Evolutionary conservation across 257 asterid genomes (phyloP), one percentile per base, ranked within the genome.

Genomic region (Salvia splendens): DNA sequence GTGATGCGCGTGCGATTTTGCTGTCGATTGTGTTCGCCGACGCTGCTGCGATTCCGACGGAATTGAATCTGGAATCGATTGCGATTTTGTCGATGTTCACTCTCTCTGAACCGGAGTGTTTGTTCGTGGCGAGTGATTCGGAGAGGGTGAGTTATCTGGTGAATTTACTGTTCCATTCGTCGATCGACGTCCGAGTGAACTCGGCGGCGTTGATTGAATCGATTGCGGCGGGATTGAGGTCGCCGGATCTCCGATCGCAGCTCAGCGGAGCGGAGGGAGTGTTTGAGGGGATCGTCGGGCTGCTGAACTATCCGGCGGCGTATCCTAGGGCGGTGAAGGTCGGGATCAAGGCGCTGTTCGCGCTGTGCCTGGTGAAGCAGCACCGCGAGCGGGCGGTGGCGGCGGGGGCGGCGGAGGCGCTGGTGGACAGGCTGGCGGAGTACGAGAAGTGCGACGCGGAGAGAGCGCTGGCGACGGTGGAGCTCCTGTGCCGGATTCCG

Each of bases 401-500:
- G 16, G 95, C 95, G 8, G 99, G 99, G 4, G 96, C 92, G 4
- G 96, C 78, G 50, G 91, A 83, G 49, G 90, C 95, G 56, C 62
- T 93, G 24, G 67, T 90, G 4, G 84, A 86, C 50, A 51, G 87
- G 54, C 75, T 90, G 48, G 76, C 85, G 41, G 99, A 85, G 67
- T 79, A 85, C 62, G 99, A 93, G 54, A 85, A 81, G 76, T 90
- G 95, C 80, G 99, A 93, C 68, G 83, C 96, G 5, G 99, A 93
- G 86, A 85, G 97, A 55, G 97, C 96, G 16, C 82, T 93, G 15
- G 99, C 99, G 6, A 88, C 99, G 67, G 89, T 88, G 75, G 99
- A 93, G 81, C 95, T 93, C 10, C 88, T 93, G 49, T 90, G 97
- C 77, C 82, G 97, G 59, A 76, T 87, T 35, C 92, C 94, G 45